A percentile compares a stretch with the other conserved stretches of the same genome.
Evolutionary conservation across 306 rosid species (phyloP).

Genomic region (Bauhinia variegata): DNA sequence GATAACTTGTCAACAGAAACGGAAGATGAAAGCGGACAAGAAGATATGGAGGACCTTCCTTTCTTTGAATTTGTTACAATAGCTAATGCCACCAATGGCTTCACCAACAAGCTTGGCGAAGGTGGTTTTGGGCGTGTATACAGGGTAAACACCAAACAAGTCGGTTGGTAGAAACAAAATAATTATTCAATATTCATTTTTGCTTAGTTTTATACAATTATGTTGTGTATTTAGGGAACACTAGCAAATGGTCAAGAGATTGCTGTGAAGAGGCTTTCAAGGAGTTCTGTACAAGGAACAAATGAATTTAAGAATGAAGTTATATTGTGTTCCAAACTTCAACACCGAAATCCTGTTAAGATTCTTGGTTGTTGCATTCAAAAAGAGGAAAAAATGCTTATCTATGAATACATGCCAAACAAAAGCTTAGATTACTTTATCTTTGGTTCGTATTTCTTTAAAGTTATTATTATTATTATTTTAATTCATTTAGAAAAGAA

Average conservation of each 20-base stretch:
- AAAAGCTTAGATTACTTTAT: conserved; percentile 33
- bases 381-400: conserved; percentile 27
- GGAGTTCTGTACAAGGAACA: conserved; percentile 1
- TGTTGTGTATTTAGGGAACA: conserved; percentile 20
- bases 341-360: conserved; percentile 36
- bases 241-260: conserved; percentile 17
- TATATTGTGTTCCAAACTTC: conserved; percentile 33
- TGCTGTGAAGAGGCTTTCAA: conserved; percentile 27
- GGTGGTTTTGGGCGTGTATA: conserved; percentile 74
- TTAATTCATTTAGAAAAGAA: too few relatives aligned
- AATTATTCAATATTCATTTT: not conserved
- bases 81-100: conserved; percentile 48
- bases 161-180: not conserved
- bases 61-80: conserved; percentile 43
- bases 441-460: not conserved
- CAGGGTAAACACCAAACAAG: conserved; percentile 30
- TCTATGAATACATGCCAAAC: conserved; percentile 38
- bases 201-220: not conserved
- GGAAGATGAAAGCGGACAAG: conserved; percentile 6
- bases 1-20: not conserved
- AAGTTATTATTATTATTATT: too few relatives aligned
- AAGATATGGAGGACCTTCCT: conserved; percentile 57
- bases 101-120: conserved; percentile 60
- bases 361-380: conserved; percentile 33
- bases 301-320: conserved; percentile 39